Evolutionary conservation across 208 protist genomes (phyloP), one percentile per base, ranked within the genome.

Genomic region (Acanthamoeba triangularis): DNA sequence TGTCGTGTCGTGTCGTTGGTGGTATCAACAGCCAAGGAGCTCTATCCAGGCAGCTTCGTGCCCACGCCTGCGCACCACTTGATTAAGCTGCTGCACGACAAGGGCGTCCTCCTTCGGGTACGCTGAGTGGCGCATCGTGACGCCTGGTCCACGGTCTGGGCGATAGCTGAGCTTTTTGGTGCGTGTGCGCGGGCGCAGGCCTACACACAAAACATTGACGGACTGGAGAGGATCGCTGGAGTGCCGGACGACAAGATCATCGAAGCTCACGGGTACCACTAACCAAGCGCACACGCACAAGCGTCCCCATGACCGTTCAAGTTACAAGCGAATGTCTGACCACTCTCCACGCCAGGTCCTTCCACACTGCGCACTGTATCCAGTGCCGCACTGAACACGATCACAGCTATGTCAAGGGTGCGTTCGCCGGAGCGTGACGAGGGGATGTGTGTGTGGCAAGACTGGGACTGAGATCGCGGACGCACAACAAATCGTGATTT

Each of bases 141-240:
- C 84, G 92, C 95, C 18, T 98, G 98, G 2, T 99, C 99, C 0
- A 20, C 95, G 3, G 98, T 98, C 28, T 99, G 30, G 97, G 97
- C 78, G 94, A 47, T 13, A 13, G 44, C 44, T 47, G 44, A 47
- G 44, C 44, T 41, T 3, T 47, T 47, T 47, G 44, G 44, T 47
- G 44, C 44, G 44, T 8, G 5, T 8, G 7, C 44, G 0, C 44
- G 44, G n/a, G n/a, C 99, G 99, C 76, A 96, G 28, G 85, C 90
- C 56, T 97, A 97, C 74, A 96, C 97, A 20, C 96, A 98, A 84
- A 98, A 98, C 95, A 98, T 98, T 52, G 97, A 98, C 61, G 96
- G 90, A 18, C 61, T 98, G 35, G 97, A 98, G 59, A 28, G 82
- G 25, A 37, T 95, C 33, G 97, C 97, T 8, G 96, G 96, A 33